These are phyloP conservation scores for Yamadazyma sp. DNA, from an alignment of 1,139 yeast species.

Conservation along the genomic window DNA sequence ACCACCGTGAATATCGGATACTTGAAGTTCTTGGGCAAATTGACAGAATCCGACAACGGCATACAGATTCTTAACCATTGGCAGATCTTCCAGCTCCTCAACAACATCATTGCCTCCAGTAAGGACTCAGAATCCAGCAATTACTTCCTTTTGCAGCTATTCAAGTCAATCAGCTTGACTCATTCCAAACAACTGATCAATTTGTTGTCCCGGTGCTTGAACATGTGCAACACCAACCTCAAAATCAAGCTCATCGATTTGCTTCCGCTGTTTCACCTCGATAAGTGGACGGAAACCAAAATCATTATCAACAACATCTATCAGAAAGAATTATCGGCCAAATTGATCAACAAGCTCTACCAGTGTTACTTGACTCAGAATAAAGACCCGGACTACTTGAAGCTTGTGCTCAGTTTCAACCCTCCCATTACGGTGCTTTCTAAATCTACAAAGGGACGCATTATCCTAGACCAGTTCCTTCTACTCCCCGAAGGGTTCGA, in stretches of 20 bases:
- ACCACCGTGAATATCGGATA: conserved; percentile 76
- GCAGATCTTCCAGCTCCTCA: conserved; percentile 80
- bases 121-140: conserved; percentile 35
- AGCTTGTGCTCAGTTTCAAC: conserved; percentile 20
- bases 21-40: conserved; percentile 70
- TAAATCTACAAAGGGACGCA: conserved; percentile 24
- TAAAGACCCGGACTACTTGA: conserved; percentile 24
- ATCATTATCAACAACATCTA: conserved; percentile 68
- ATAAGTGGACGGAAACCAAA: conserved; percentile 42
- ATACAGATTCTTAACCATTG: conserved; percentile 69
- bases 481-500: conserved; percentile 35
- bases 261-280: conserved; percentile 24
- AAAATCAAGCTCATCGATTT: conserved; percentile 10
- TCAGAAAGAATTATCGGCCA: conserved; percentile 17
- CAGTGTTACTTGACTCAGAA: conserved; percentile 15
- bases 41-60: conserved; percentile 63
- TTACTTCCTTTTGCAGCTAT: conserved; percentile 56
- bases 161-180: conserved; percentile 55
- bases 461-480: conserved; percentile 30
- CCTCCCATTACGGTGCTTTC: conserved; percentile 35
- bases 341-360: conserved; percentile 50
- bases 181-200: conserved; percentile 46
- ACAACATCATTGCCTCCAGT: conserved; percentile 63
- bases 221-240: conserved; percentile 53
- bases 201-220: conserved; percentile 63